Evolutionary conservation across 257 asterid species (phyloP), one percentile per base, ranked within the genome.

Genomic region (Solanum neorickii): DNA sequence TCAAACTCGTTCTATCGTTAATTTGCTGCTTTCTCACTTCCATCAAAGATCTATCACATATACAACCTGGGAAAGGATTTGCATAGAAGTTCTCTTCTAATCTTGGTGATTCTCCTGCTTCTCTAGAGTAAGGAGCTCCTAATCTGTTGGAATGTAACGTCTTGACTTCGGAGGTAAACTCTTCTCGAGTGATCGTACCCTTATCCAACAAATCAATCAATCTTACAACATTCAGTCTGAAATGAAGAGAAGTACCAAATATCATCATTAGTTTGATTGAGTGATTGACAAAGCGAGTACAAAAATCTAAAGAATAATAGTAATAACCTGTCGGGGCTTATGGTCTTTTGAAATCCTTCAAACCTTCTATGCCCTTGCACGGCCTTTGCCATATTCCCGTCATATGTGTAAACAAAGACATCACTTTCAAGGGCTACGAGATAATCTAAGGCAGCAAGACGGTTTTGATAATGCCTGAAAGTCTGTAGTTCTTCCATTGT

Each of bases 331-430:
- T 94, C 93, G 1, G 98, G 96, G 66, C 84, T 92, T 11, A 94
- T 92, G 1, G 98, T 94, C 77, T 90, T 89, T 62, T 87, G 88
- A 69, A 93, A 92, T 13, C 96, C 96, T 87, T 93, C 91, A 46
- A 93, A 93, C 90, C 86, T 90, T 87, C 98, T 42, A 84, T 94
- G 96, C 85, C 98, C 98, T 88, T 94, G 96, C 83, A 94, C 96
- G 1, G 93, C 94, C 91, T 93, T 94, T 1, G 95, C 98, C 98
- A 94, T 94, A 85, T 94, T 93, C 74, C 98, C 98, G 46, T 94
- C 94, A 23, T 93, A 94, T 20, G 98, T 92, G 88, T 92, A 94
- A 72, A 87, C 92, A 62, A 94, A 93, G 5, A 92, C 93, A 18
- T 94, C 93, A 52, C 98, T 94, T 85, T 94, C 94, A 83, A 93